Conservation (phyloP, 192 early-diverging fungal species). For the Coemansia reversa region DNA sequence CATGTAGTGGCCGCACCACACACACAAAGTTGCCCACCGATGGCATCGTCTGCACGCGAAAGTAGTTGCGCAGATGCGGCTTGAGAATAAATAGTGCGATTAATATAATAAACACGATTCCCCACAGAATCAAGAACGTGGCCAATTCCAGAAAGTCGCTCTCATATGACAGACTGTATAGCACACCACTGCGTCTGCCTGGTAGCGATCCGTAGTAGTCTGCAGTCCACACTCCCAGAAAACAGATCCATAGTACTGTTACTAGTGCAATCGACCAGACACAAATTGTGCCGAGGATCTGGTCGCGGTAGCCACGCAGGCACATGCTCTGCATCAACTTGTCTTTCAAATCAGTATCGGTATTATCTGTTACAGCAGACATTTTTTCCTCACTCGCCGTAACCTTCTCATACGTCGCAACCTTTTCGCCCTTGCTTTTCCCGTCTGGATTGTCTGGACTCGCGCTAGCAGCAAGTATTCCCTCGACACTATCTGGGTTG, state of each 20-base stretch:
- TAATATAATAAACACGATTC: conserved; percentile 49
- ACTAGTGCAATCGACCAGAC: conserved; percentile 34
- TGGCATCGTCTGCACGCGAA: conserved; percentile 58
- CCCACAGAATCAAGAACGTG: conserved; percentile 57
- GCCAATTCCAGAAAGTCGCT: conserved; percentile 50
- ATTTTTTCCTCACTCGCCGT: neutral
- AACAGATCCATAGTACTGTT: conserved; percentile 49
- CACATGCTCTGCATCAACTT: conserved; percentile 7
- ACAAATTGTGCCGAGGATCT: conserved; percentile 44
- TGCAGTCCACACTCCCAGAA: conserved; percentile 50
- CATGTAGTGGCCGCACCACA: conserved; percentile 53
- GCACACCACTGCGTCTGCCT: conserved; percentile 47
- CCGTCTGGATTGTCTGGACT: conserved; percentile 1
- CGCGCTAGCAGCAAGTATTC: neutral
- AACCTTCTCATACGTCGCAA: neutral
- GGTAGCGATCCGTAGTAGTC: conserved; percentile 59
- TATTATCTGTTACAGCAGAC: conserved; percentile 12
- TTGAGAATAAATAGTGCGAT: conserved; percentile 43
- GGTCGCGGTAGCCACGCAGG: conserved; percentile 41
- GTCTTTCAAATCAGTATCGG: neutral
- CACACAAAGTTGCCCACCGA: conserved; percentile 51
- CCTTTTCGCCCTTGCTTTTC: neutral
- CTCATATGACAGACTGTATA: conserved; percentile 58
- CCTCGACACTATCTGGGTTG: conserved; percentile 14
- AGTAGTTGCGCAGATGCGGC: conserved; percentile 64